These are phyloP conservation scores for Nicotiana undulata DNA, from an alignment of 257 asterid genomes.

Conservation along the genomic window DNA sequence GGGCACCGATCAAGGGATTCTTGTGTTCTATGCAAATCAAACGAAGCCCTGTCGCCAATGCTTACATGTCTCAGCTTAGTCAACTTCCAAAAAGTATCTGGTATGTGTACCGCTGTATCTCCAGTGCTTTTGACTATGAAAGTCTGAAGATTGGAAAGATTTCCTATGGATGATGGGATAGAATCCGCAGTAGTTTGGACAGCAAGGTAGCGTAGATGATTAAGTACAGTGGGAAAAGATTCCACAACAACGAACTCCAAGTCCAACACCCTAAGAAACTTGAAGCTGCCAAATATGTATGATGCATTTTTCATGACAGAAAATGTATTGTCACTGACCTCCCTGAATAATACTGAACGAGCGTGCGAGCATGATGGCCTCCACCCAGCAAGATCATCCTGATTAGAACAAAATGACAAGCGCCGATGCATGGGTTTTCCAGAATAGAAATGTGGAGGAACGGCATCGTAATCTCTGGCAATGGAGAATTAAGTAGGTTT, in stretches of 20 bases:
- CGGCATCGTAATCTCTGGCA: too few relatives aligned
- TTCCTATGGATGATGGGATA: background rate
- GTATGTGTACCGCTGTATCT: too few relatives aligned
- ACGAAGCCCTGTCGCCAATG: too few relatives aligned
- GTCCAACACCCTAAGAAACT: background rate
- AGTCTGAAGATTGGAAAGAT: background rate
- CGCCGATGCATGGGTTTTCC: too few relatives aligned
- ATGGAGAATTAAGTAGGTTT: background rate
- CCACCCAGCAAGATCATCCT: background rate
- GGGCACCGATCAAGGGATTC: too few relatives aligned
- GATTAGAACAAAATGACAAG: too few relatives aligned
- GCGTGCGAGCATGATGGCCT: background rate
- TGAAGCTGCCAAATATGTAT: background rate
- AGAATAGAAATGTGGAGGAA: too few relatives aligned
- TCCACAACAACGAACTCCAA: background rate
- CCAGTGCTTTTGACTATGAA: too few relatives aligned
- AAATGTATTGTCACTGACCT: background rate
- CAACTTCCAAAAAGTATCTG: too few relatives aligned
- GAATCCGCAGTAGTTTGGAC: background rate
- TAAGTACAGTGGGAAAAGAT: background rate
- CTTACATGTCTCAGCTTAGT: too few relatives aligned
- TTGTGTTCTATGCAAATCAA: too few relatives aligned
- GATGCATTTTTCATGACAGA: background rate
- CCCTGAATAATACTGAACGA: background rate
- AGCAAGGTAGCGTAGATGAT: background rate